Evolutionary conservation across 352 stramenopile genomes (phyloP), one percentile per base, ranked within the genome.

Genomic region (Phytophthora aleatoria): DNA sequence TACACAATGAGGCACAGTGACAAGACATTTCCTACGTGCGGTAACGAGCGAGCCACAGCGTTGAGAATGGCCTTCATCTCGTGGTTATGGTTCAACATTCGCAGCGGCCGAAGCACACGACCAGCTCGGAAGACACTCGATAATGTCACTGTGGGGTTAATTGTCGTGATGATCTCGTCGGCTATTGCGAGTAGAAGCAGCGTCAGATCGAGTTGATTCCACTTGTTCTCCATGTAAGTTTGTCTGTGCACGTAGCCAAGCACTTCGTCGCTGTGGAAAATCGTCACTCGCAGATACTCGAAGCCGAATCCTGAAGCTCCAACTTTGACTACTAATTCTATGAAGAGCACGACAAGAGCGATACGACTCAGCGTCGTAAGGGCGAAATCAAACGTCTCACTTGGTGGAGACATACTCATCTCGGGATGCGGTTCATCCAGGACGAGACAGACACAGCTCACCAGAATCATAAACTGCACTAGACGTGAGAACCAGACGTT

Each of bases 61-160:
- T 76, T 79, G 15, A 94, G 51, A 20, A 94, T 91, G 7, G 67
- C 58, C 41, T 94, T 91, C 85, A 92, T 94, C 50, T 94, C 85
- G 28, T 74, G 64, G 58, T 94, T 86, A 51, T 89, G 83, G 52
- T 89, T 92, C 5, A 94, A 45, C 55, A 94, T 90, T 2, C 85
- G 78, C 24, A 94, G 54, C 1, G 85, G 85, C 0, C 81, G 69
- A 6, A 94, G 57, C 15, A 94, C 85, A 15, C 85, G 83, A 10
- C 77, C 81, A 1, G 83, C 85, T 36, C 81, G 81, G 28, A 94
- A 89, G n/a, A 91, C 77, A 7, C 80, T 81, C 4, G 79, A 81
- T 2, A 59, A 33, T 5, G 74, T 76, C 24, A 90, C 57, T 9
- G 64, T 68, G 9, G 74, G 69, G 50, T 86, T 74, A 28, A 76